Percentiles rank a stretch among this genome's conserved stretches.
These are phyloP conservation scores for Ascochyta koolunga DNA, from an alignment of 2,329 filamentous ascomycete species.

Conservation along the genomic window DNA sequence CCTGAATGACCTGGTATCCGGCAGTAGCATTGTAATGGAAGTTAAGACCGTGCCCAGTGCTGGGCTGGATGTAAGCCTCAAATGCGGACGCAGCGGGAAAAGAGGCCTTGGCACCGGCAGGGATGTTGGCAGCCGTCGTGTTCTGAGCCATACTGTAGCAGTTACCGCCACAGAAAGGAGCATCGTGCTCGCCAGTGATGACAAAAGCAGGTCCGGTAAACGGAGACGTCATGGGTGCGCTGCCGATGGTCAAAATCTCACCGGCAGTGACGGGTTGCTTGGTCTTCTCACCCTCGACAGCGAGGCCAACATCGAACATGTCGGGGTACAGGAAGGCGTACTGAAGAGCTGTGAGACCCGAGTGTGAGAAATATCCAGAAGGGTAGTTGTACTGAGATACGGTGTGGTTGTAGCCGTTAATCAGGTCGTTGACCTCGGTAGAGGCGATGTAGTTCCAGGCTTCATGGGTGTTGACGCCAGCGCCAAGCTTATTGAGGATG, in stretches of 20 bases:
- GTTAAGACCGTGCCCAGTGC: constrained; percentile 56
- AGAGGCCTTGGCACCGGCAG: constrained; percentile 49
- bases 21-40: constrained; percentile 52
- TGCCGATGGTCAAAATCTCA: constrained; percentile 64
- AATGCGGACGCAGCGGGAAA: constrained; percentile 59
- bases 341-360: constrained; percentile 57
- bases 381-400: constrained; percentile 37
- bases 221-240: constrained; percentile 39
- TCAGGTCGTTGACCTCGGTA: constrained; percentile 39
- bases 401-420: constrained; percentile 40
- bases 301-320: constrained; percentile 61
- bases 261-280: constrained; percentile 65
- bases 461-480: constrained; percentile 23
- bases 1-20: constrained; percentile 48
- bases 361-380: constrained; percentile 61
- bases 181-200: constrained; percentile 59
- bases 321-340: constrained; percentile 57
- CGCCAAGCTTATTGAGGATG: constrained; percentile 22
- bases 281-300: constrained; percentile 53
- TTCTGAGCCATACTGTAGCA: constrained; percentile 54
- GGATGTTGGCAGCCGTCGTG: constrained; percentile 51
- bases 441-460: constrained; percentile 37
- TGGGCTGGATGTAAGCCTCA: constrained; percentile 60
- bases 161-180: constrained; percentile 68
- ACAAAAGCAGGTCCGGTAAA: constrained; percentile 64